Base-by-base conservation (phyloP, 345 rosid species). In the Camelina sativa region DNA sequence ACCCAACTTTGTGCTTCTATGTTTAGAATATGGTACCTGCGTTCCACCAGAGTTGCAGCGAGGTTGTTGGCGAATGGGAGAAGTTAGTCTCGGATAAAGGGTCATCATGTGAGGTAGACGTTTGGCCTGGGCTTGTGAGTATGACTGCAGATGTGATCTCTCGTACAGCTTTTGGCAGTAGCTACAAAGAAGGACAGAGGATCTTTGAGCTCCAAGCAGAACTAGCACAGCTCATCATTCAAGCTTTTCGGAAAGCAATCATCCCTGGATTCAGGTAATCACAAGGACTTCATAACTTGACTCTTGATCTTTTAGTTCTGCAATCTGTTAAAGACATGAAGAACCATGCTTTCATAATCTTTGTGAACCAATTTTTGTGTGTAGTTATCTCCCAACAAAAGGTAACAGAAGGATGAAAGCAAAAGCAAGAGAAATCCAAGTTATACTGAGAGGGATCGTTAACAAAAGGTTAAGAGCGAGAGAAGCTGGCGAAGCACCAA, bases 121-220 rank as follows among this genome's bases (percentile, higher is more conserved):
- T 72, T 10, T 84, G 84, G 85, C 84, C 79, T 0, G 10, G 69
- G 10, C 73, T 85, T 76, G 58, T 35, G 74, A 77, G 46, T 46
- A 73, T 85, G 62, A 79, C 88, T 0, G 37, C 67, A 7, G 86
- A 85, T 50, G 84, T 71, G 17, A 85, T 85, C 63, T 84, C 85
- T 37, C 81, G 78, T 52, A 81, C 87, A 0, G 86, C 84, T 61
- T 91, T 91, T 66, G 97, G 93, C 0, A 88, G 90, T 48, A 88
- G 84, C 81, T 88, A 82, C 38, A 84, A 85, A 71, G 97, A 88
- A 67, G 97, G 97, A 4, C 87, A 78, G 65, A 83, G 71, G 57
- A 83, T 89, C 44, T 91, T 91, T 62, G 74, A 81, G 57, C 80
- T 91, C 12, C 81, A 85, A 25, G 51, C 63, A 1, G 84, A 84